A percentile compares a stretch with the other conserved stretches of the same genome.
These are phyloP conservation scores for Cordyceps militaris DNA, from an alignment of 2,329 filamentous ascomycete species.

Conservation along the genomic window DNA sequence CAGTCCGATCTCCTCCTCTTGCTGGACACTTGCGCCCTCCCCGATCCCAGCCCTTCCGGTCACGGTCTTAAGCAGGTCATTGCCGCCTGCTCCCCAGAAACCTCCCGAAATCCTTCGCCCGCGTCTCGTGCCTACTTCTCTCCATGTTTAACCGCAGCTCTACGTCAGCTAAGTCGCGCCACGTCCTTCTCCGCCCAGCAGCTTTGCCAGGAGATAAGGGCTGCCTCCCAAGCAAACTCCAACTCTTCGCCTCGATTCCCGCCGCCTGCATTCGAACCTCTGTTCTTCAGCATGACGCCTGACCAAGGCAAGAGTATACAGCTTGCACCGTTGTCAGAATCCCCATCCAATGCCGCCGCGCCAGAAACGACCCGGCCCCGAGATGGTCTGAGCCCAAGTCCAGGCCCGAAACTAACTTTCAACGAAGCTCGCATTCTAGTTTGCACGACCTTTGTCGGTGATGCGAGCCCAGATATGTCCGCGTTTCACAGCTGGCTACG, in stretches of 20 bases:
- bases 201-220: constrained; percentile 49
- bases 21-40: constrained; percentile 54
- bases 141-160: constrained; percentile 46
- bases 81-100: constrained; percentile 49
- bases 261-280: constrained; percentile 18
- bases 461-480: constrained; percentile 58
- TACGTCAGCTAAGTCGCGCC: constrained; percentile 46
- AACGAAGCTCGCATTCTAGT: constrained; percentile 58
- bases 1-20: constrained; percentile 56
- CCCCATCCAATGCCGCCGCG: background rate
- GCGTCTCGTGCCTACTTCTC: constrained; percentile 47
- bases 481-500: constrained; percentile 62
- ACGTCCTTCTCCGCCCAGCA: constrained; percentile 47
- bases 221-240: constrained; percentile 29
- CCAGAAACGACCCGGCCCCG: background rate
- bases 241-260: constrained; percentile 35
- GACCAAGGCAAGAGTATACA: constrained; percentile 46
- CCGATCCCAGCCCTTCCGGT: constrained; percentile 44
- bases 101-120: constrained; percentile 23
- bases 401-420: constrained; percentile 50
- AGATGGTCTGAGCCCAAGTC: constrained; percentile 37
- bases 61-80: constrained; percentile 56
- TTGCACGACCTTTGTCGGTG: constrained; percentile 60
- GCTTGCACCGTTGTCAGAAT: constrained; percentile 39
- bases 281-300: constrained; percentile 48